Conservation (phyloP, 169 alveolate species). For the Toxoplasma gondii region DNA sequence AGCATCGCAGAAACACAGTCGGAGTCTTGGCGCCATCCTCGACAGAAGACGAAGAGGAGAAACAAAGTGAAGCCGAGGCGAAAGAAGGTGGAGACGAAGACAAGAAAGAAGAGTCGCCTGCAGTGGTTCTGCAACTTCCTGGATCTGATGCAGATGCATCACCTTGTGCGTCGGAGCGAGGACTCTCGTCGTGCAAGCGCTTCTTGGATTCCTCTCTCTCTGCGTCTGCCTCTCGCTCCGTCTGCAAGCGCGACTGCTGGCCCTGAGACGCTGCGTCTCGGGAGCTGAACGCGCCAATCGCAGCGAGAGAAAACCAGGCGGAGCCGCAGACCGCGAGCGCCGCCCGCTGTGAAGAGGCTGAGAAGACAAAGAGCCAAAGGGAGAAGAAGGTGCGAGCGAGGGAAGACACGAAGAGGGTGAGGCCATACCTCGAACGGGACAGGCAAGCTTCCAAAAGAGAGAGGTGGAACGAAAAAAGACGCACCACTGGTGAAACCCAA, state of each 20-base stretch:
- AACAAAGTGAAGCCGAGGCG: too few relatives aligned
- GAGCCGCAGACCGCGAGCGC: neutral
- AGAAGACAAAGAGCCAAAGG: neutral
- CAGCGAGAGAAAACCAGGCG: slow-evolving; percentile 7
- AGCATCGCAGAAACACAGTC: neutral
- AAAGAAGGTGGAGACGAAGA: neutral
- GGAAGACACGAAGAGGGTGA: too few relatives aligned
- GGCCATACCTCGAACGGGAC: neutral
- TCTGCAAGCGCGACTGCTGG: too few relatives aligned
- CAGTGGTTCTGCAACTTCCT: neutral
- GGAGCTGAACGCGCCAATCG: neutral
- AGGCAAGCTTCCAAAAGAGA: neutral
- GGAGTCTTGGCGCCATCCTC: neutral
- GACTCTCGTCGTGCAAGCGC: too few relatives aligned
- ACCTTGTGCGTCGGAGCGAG: too few relatives aligned
- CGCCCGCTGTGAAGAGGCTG: slow-evolving; percentile 25
- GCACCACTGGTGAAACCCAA: too few relatives aligned
- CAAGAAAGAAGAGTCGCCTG: neutral
- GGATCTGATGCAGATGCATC: too few relatives aligned
- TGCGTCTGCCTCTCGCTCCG: neutral
- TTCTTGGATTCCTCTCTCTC: neutral
- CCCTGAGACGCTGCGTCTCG: neutral
- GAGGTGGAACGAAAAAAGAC: neutral
- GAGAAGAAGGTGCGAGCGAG: neutral
- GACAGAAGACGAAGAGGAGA: too few relatives aligned